Conservation (phyloP, 306 rosid species). For the Corylus avellana region DNA sequence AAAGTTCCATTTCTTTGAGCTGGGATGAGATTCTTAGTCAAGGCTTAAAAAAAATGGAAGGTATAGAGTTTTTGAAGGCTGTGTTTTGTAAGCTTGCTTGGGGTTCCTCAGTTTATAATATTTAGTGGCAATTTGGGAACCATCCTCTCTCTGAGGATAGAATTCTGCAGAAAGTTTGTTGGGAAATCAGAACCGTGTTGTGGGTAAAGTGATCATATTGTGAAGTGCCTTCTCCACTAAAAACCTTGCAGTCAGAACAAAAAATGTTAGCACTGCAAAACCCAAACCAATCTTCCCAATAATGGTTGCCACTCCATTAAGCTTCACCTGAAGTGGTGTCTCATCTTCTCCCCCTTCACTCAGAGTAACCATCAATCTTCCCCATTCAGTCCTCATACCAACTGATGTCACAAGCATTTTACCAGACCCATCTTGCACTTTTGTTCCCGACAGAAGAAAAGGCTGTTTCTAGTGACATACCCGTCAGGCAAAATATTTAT, state of each 20-base stretch:
- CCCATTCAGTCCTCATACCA: constrained; percentile 99
- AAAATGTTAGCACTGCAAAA: constrained; percentile 68
- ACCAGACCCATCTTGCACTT: constrained; percentile 85
- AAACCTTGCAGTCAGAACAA: constrained; percentile 70
- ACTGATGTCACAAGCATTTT: constrained; percentile 83
- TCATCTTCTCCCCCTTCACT: constrained; percentile 89
- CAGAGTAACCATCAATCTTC: constrained; percentile 77
- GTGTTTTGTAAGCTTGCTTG: no score
- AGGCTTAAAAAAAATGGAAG: no score
- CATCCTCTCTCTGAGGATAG: no score
- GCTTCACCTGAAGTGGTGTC: constrained; percentile 93
- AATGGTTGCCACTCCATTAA: constrained; percentile 89
- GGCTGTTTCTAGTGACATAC: constrained; percentile 51
- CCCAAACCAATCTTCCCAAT: constrained; percentile 87
- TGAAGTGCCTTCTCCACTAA: constrained; percentile 43
- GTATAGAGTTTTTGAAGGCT: no score
- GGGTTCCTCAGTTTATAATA: no score
- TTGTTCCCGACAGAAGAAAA: constrained; percentile 74
- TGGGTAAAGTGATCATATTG: constrained; percentile 36
- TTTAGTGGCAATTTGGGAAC: no score
- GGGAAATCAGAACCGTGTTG: no score
- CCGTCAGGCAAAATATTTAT: constrained; percentile 51
- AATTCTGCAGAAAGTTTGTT: no score
- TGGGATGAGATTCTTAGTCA: no score
- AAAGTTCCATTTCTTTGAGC: no score